Evolutionary conservation across 2,329 filamentous ascomycete genomes (phyloP), one percentile per base, ranked within the genome.

Genomic region (Exophiala phaeomuriformis): DNA sequence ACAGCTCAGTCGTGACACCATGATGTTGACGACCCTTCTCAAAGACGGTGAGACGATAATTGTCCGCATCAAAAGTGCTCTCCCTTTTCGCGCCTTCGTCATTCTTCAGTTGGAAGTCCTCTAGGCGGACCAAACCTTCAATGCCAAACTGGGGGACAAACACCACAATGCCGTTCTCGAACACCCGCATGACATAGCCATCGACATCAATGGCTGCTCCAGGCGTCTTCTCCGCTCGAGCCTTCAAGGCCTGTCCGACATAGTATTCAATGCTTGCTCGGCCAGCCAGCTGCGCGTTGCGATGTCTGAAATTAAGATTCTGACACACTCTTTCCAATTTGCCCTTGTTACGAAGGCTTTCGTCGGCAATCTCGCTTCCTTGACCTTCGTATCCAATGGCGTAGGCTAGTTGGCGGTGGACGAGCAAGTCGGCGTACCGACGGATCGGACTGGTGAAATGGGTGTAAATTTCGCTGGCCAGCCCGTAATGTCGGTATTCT

Each of bases 391-490:
- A 97, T 55, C 86, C 88, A 66, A 98, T 97, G 31, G 93, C 90
- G 6, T 93, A 91, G 0, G 93, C 91, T 49, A 98, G 84, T 74
- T 98, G 93, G 9, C 91, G 81, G 70, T 98, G 91, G 3, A 89
- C 91, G 52, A 95, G 83, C 2, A 98, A 80, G 74, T 98, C 93
- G n/a, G 91, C 91, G 68, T 98, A 98, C 31, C 94, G 88, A 55
- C 93, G 87, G 68, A 98, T 98, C 2, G 93, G 94, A 2, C 88
- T 94, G 0, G 93, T 98, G 72, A 98, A 98, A 71, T 98, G 93
- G 1, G 93, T 98, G 75, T 98, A 98, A 68, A 98, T 98, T 65
- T 94, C 88, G 2, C 86, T 90, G 0, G 94, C 94, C 35, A 98
- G 83, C 62, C 93, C 93, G 71, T 98, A 98, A 73, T 98, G 94